A percentile compares a stretch with the other conserved stretches of the same genome.
These are phyloP conservation scores for Suillus variegatus DNA, from an alignment of 768 basidiomycete species.

Conservation along the genomic window DNA sequence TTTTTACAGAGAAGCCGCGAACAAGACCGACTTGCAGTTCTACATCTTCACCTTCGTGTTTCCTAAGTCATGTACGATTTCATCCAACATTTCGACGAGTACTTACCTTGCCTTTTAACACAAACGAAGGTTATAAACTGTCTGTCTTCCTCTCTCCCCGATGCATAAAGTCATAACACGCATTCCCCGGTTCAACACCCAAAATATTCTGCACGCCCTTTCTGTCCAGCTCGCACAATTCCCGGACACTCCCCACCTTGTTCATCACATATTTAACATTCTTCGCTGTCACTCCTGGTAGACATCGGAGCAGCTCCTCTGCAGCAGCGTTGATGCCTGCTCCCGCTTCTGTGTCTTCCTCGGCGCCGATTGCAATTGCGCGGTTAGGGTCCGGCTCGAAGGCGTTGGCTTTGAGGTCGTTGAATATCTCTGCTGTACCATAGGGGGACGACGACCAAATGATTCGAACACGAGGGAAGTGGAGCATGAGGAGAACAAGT, in stretches of 20 bases:
- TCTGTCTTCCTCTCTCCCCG: constrained; percentile 48
- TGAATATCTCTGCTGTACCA: constrained; percentile 89
- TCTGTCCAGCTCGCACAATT: constrained; percentile 66
- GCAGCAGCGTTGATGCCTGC: constrained; percentile 72
- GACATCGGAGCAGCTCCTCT: constrained; percentile 77
- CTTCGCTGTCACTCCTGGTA: constrained; percentile 86
- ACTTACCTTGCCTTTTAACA: background rate
- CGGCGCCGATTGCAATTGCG: constrained; percentile 81
- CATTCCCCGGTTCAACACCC: constrained; percentile 79
- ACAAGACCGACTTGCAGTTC: background rate
- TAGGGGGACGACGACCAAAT: constrained; percentile 98
- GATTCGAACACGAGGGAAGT: constrained; percentile 90
- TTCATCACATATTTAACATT: constrained; percentile 85
- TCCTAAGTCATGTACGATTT: background rate
- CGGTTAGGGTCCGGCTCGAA: constrained; percentile 77
- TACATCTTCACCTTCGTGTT: background rate
- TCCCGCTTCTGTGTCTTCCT: constrained; percentile 67
- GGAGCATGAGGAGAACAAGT: constrained; percentile 83
- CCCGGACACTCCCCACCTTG: constrained; percentile 72
- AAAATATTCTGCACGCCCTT: constrained; percentile 69
- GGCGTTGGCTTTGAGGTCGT: constrained; percentile 80
- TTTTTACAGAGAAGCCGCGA: background rate
- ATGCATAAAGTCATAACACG: constrained; percentile 83
- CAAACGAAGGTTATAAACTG: background rate
- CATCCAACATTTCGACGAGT: constrained; percentile 24